phyloP scores from a whole-genome alignment of 805 yeast genomes.

The Clavispora santaluciae region DNA sequence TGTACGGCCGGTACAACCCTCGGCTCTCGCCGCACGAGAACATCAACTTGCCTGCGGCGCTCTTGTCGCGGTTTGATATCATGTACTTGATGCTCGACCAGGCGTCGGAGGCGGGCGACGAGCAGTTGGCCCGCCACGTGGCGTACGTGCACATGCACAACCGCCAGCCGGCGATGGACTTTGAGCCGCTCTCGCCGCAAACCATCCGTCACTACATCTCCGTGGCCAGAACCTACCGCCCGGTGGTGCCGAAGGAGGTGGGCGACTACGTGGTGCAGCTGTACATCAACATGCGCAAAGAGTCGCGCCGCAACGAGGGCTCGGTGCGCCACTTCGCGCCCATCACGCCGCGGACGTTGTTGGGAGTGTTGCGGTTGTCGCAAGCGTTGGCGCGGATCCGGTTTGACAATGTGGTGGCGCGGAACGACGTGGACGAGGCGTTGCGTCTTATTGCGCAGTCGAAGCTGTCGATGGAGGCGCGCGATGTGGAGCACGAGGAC shows the following conservation, averaged over 20 bases:
- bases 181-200: slow-evolving; percentile 71
- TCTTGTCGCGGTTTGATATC: slow-evolving; percentile 90
- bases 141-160: slow-evolving; percentile 94
- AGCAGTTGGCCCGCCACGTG: slow-evolving; percentile 86
- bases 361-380: slow-evolving; percentile 86
- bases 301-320: slow-evolving; percentile 73
- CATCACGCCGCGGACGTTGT: slow-evolving; percentile 90
- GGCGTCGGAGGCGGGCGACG: slow-evolving; percentile 77
- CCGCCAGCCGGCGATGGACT: slow-evolving; percentile 72
- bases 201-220: slow-evolving; percentile 83
- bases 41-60: slow-evolving; percentile 94
- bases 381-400: slow-evolving; percentile 92
- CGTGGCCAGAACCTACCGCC: slow-evolving; percentile 78
- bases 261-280: slow-evolving; percentile 82
- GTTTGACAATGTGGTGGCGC: slow-evolving; percentile 64
- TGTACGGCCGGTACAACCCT: slow-evolving; percentile 92
- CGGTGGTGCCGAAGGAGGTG: slow-evolving; percentile 76
- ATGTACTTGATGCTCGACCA: slow-evolving; percentile 81
- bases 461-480: slow-evolving; percentile 70
- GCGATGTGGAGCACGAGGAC: slow-evolving; percentile 54
- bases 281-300: slow-evolving; percentile 90
- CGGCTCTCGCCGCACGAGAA: slow-evolving; percentile 88
- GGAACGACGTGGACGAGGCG: slow-evolving; percentile 93
- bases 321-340: slow-evolving; percentile 79
- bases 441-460: slow-evolving; percentile 80